Evolutionary conservation across 345 rosid genomes (phyloP).

Genomic region (Rubroshorea leprosula): DNA sequence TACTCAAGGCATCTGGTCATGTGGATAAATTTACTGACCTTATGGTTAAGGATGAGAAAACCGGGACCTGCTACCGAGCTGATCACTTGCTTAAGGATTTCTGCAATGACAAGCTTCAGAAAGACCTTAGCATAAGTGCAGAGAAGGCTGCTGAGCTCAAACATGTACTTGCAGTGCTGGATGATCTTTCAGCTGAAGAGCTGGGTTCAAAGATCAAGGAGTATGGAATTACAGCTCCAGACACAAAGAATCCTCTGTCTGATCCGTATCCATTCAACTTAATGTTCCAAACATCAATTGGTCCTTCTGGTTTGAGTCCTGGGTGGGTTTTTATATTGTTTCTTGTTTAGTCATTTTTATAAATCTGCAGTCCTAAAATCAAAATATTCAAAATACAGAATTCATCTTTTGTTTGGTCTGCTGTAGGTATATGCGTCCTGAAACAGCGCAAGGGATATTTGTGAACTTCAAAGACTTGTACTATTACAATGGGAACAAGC

Average conservation of each 20-base stretch:
- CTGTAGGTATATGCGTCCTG: slow-evolving; percentile 92
- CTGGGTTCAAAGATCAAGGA: slow-evolving; percentile 75
- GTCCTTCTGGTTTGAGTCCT: slow-evolving; percentile 74
- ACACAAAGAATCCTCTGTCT: slow-evolving; percentile 69
- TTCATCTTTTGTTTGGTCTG: neutral
- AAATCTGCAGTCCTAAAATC: neutral
- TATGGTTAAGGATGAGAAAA: slow-evolving; percentile 89
- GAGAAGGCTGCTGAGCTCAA: slow-evolving; percentile 81
- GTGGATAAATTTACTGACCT: slow-evolving; percentile 96
- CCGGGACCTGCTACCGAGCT: slow-evolving; percentile 80
- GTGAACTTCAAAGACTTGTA: slow-evolving; percentile 87
- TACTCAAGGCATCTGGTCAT: slow-evolving; percentile 92
- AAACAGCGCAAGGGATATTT: slow-evolving; percentile 97
- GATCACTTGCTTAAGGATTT: slow-evolving; percentile 90
- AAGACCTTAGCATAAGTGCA: slow-evolving; percentile 51
- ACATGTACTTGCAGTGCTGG: slow-evolving; percentile 69
- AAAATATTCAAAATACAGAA: too few species aligned
- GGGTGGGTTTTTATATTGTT: slow-evolving; percentile 40
- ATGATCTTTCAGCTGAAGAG: slow-evolving; percentile 66
- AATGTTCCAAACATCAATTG: slow-evolving; percentile 95
- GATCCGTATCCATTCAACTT: slow-evolving; percentile 89
- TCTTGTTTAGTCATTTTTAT: neutral
- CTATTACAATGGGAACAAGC: slow-evolving; percentile 83
- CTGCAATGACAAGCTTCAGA: slow-evolving; percentile 77
- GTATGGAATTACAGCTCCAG: slow-evolving; percentile 79